Percentiles rank a stretch among this genome's conserved stretches.
phyloP scores from a whole-genome alignment of 805 yeast genomes.

The Yarrowia deformans region DNA sequence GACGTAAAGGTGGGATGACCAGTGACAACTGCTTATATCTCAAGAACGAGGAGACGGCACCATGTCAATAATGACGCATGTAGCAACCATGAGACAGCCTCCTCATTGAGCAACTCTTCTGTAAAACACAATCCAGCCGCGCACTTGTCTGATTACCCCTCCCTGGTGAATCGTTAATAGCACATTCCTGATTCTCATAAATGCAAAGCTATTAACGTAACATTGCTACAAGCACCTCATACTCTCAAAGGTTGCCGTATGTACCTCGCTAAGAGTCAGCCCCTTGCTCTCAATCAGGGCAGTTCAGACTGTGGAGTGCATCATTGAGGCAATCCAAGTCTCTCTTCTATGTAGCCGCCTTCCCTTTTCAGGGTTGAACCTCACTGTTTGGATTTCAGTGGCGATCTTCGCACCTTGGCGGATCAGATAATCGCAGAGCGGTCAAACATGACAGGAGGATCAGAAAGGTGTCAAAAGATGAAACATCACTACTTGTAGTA shows the following conservation, averaged over 20 bases:
- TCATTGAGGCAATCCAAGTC: not conserved
- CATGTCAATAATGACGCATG: too few species aligned
- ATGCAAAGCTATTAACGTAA: not conserved
- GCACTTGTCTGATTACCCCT: too few species aligned
- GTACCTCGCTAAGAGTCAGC: not conserved
- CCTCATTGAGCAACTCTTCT: too few species aligned
- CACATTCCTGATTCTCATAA: too few species aligned
- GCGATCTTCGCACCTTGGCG: not conserved
- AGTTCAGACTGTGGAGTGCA: not conserved
- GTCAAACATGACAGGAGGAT: not conserved
- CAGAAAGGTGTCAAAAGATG: not conserved
- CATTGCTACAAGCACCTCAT: not conserved
- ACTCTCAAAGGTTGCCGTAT: not conserved
- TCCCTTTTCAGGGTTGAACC: not conserved
- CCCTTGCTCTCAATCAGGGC: not conserved
- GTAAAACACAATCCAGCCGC: too few species aligned
- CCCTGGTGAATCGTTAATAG: too few species aligned
- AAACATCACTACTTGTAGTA: too few species aligned
- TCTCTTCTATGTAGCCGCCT: not conserved
- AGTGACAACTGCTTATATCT: too few species aligned
- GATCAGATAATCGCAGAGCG: not conserved
- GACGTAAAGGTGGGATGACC: too few species aligned
- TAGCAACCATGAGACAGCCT: too few species aligned
- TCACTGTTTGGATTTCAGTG: slow-evolving; percentile 1
- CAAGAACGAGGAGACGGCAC: too few species aligned